Conservation (phyloP, 1,284 basidiomycete species). For the Boletus semigastroideus region DNA sequence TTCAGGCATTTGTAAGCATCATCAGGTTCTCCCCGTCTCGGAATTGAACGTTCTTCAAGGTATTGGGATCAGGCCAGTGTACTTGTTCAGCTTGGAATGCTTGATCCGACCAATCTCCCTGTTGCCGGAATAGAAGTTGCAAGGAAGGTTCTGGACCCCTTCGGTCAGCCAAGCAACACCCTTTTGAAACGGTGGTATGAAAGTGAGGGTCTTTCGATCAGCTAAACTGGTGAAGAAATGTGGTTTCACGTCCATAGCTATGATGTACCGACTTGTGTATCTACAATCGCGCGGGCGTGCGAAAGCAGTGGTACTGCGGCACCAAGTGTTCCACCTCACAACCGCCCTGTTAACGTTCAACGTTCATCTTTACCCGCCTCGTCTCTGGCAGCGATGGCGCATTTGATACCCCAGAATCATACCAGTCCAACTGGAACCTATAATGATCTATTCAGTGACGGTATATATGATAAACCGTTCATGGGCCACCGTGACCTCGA, state of each 20-base stretch:
- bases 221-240: conserved; percentile 3
- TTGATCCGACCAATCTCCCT: conserved; percentile 36
- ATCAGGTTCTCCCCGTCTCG: not conserved
- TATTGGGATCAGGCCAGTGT: conserved; percentile 51
- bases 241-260: too few relatives aligned
- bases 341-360: too few relatives aligned
- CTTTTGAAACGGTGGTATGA: conserved; percentile 41
- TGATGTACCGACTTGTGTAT: too few relatives aligned
- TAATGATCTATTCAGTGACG: conserved; percentile 31
- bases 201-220: conserved; percentile 38
- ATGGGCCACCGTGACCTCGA: conserved; percentile 7
- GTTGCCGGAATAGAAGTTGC: conserved; percentile 41
- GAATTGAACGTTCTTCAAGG: conserved; percentile 24
- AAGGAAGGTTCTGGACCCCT: conserved; percentile 44
- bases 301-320: conserved; percentile 14
- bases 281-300: conserved; percentile 17
- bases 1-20: conserved; percentile 25
- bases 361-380: conserved; percentile 8
- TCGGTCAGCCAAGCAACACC: conserved; percentile 41
- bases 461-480: conserved; percentile 24
- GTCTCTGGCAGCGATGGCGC: conserved; percentile 29
- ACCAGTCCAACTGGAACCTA: conserved; percentile 8
- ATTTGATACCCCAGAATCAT: conserved; percentile 9
- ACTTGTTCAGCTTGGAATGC: conserved; percentile 43
- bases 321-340: not conserved